Evolutionary conservation across 805 yeast genomes (phyloP), one percentile per base, ranked within the genome.

Genomic region (Komagataella kurtzmanii): DNA sequence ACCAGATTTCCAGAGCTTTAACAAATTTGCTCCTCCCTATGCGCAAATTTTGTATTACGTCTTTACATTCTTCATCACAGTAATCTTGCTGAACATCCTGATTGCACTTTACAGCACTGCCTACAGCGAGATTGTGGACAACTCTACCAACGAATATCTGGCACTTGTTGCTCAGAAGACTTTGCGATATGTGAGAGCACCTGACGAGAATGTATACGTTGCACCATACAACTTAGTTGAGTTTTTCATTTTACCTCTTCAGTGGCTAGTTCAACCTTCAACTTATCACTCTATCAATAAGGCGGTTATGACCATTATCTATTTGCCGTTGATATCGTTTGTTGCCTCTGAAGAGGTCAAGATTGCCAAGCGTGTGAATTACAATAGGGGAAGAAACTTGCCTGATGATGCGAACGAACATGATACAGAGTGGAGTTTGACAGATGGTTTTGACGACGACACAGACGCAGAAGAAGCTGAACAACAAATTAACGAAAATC

Each of bases 31-130:
- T 0, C 86, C 88, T 17, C 97, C 96, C 5, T 88, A 85, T 64
- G 95, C 95, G 0, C 77, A 80, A n/a, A 67, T 88, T 3, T 70
- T 88, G 51, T 88, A 85, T 64, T 88, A 86, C 71, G 66, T 77
- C 50, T 88, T 85, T 73, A 78, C 87, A 3, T 88, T 88, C 63
- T 74, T 85, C 50, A 82, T 88, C 49, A 69, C 83, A 10, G 85
- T 84, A 49, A 81, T 88, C 53, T 72, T 88, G 68, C 76, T 88
- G 71, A 88, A 88, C 68, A 83, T 88, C 62, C 73, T 88, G 60
- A 76, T 88, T 71, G 96, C 96, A 6, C 74, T 88, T 55, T 88
- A 83, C 66, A 82, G 93, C 30, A 83, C 88, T 49, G 93, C 96
- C 0, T 88, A 88, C 61, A 81, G 85, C 47, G 79, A 79, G 52